Base-by-base conservation (phyloP, 768 basidiomycete genomes). In the Leccinum longicurvipes region DNA sequence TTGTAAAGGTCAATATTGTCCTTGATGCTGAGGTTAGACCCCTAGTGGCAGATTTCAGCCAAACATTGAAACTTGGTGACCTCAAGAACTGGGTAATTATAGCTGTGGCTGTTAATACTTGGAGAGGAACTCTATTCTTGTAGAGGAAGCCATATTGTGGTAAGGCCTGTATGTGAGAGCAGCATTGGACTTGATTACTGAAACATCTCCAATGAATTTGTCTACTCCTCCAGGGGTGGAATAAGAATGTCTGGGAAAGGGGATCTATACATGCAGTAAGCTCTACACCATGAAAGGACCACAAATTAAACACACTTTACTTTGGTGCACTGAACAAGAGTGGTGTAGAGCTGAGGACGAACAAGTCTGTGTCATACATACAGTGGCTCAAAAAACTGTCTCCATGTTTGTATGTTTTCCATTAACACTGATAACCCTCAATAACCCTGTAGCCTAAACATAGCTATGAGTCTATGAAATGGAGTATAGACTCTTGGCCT, bases 31-130 rank as follows among this genome's bases (percentile, higher is more conserved):
- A 99, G 69, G 71, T 97, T 97, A 41, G 85, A 84, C 32, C 96
- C 95, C 97, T 96, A 98, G 68, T 98, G 96, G 60, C 93, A 95
- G 60, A 99, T 85, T 74, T 99, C 96, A 2, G 87, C 93, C 0
- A 79, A 65, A 48, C 97, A 85, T 57, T 82, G 79, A 29, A 97
- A 80, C 42, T 78, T 84, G 28, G 76, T 79, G 50, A 98, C 75
- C 60, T 92, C 85, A 21, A 94, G 68, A 42, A 97, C 82, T 0
- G 96, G 92, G 56, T 85, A 78, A n/a, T 87, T 89, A 55, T 87
- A 87, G 61, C 79, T 76, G 74, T 93, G 76, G 76, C 61, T 86
- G 80, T 65, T 95, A 91, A 63, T 83, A 72, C 44, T 77, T 71
- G 55, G 77, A 70, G 46, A 85, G 70, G 67, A 91, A 91, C 5